Evolutionary conservation across 108 stramenopile species (phyloP).

Genomic region (Cyclotella sp.): DNA sequence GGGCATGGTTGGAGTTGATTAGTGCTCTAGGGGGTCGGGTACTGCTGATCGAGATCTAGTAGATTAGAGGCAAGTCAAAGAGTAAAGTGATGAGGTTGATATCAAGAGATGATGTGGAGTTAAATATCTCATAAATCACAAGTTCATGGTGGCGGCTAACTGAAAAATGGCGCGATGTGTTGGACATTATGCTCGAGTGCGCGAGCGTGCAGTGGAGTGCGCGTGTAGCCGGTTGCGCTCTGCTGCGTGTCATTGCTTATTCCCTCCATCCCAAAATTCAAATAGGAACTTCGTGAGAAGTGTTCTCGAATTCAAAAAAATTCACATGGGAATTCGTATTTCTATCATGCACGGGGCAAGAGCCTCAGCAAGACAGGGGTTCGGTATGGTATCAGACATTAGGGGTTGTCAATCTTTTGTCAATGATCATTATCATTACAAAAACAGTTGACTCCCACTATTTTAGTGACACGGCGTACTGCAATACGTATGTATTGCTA

Average conservation of each 20-base stretch:
- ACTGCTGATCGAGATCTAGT: background rate
- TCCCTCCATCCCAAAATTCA: background rate
- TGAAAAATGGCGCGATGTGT: background rate
- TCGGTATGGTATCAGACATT: background rate
- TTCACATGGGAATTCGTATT: background rate
- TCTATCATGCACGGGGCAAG: background rate
- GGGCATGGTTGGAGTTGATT: constrained; percentile 26
- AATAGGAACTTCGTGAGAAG: background rate
- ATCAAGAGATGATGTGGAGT: too few relatives aligned
- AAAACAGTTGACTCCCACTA: too few relatives aligned
- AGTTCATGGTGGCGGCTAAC: too few relatives aligned
- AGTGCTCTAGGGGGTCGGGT: too few relatives aligned
- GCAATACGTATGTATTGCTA: too few relatives aligned
- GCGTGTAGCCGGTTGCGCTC: background rate
- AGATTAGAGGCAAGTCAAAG: too few relatives aligned
- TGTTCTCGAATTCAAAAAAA: background rate
- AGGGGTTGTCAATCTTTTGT: too few relatives aligned
- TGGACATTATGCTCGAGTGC: background rate
- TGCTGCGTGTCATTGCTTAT: background rate
- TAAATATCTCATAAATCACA: too few relatives aligned
- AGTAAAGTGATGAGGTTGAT: too few relatives aligned
- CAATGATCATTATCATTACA: too few relatives aligned
- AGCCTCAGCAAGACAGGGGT: too few relatives aligned
- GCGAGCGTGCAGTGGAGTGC: background rate
- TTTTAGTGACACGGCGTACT: too few relatives aligned